A percentile compares a stretch with the other conserved stretches of the same genome.
phyloP scores from a whole-genome alignment of 192 early-diverging fungal genomes.

The Backusella sp. region DNA sequence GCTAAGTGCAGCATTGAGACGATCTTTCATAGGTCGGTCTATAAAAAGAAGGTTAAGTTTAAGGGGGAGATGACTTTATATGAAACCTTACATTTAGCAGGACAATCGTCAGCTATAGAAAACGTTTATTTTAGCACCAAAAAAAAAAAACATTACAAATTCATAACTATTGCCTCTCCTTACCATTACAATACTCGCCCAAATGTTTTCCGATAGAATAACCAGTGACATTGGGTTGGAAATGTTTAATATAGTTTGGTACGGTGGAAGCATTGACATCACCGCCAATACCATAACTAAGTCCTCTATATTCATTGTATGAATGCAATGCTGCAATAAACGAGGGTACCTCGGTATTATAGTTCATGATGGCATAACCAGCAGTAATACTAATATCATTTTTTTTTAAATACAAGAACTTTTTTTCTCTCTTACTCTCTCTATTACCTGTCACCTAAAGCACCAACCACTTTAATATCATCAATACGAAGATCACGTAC shows the following conservation, averaged over 20 bases:
- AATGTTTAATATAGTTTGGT: slow-evolving; percentile 43
- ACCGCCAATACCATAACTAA: slow-evolving; percentile 51
- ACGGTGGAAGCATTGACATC: slow-evolving; percentile 42
- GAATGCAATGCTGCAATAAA: slow-evolving; percentile 11
- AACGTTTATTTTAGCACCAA: neutral
- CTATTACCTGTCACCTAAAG: slow-evolving; percentile 48
- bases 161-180: neutral
- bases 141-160: no score
- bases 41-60: neutral
- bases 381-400: slow-evolving; percentile 45
- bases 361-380: slow-evolving; percentile 46
- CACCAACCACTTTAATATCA: slow-evolving; percentile 54
- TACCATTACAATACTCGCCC: slow-evolving; percentile 13
- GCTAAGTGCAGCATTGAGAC: slow-evolving; percentile 50
- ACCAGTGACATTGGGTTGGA: slow-evolving; percentile 40
- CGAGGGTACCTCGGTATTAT: slow-evolving; percentile 10
- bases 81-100: neutral
- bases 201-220: slow-evolving; percentile 45
- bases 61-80: no score
- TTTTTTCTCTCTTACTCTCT: neutral
- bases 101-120: slow-evolving; percentile 1
- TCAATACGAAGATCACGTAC: slow-evolving; percentile 54
- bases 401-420: neutral
- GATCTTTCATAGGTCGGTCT: slow-evolving; percentile 13
- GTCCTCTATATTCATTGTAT: slow-evolving; percentile 47